Evolutionary conservation across 2,329 filamentous ascomycete species (phyloP).

Genomic region (Colletotrichum neosansevieriae): DNA sequence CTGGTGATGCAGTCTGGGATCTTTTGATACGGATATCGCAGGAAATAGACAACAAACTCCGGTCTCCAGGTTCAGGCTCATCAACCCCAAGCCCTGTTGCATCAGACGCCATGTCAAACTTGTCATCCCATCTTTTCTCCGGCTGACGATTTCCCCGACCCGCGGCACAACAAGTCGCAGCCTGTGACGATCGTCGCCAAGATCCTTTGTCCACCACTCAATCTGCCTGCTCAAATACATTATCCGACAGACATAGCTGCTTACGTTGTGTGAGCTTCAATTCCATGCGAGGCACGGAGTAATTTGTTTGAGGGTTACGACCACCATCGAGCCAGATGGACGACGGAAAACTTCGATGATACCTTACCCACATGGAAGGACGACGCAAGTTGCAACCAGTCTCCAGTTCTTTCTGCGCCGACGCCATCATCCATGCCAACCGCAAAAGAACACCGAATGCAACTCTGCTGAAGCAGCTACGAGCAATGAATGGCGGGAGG

Average conservation of each 20-base stretch:
- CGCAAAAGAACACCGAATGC: constrained; percentile 20
- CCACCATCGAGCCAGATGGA: not conserved
- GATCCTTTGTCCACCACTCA: not conserved
- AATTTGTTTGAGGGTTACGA: not conserved
- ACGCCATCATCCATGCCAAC: constrained; percentile 16
- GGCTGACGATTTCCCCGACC: constrained; percentile 33
- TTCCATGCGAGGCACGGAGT: not conserved
- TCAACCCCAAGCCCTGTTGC: constrained; percentile 10
- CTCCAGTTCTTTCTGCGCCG: not conserved
- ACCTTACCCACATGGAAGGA: constrained; percentile 11
- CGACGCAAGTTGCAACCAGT: not conserved
- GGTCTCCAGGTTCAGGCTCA: constrained; percentile 17
- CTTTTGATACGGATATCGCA: no score
- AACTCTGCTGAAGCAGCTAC: constrained; percentile 19
- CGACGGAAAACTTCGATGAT: not conserved
- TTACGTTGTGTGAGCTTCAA: not conserved
- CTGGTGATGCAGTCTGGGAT: no score
- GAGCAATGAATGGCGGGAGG: constrained; percentile 1
- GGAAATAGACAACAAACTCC: no score
- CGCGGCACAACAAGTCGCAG: constrained; percentile 37
- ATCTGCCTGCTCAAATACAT: not conserved
- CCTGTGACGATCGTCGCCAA: constrained; percentile 35
- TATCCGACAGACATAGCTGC: not conserved
- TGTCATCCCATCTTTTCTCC: constrained; percentile 40
- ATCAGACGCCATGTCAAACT: constrained; percentile 26